phyloP scores from a whole-genome alignment of 345 rosid genomes.

The Pugionium dolabratum region DNA sequence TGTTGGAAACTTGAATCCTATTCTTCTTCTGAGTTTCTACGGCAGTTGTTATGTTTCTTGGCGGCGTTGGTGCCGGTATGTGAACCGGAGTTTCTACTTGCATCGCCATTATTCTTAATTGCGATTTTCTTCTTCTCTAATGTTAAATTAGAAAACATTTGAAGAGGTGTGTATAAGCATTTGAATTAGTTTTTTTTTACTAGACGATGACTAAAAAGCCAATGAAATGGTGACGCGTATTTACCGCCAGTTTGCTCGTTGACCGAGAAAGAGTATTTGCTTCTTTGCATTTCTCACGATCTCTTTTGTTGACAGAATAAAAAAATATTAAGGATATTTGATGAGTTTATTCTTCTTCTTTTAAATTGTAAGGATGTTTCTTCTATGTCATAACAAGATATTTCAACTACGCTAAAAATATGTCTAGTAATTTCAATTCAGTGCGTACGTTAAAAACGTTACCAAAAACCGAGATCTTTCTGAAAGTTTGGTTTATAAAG shows the following conservation, averaged over 20 bases:
- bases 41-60: background rate
- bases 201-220: background rate
- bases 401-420: too few relatives aligned
- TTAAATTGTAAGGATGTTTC: too few relatives aligned
- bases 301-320: background rate
- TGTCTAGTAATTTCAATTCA: too few relatives aligned
- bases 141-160: background rate
- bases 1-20: conserved; percentile 66
- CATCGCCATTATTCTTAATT: background rate
- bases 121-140: too few relatives aligned
- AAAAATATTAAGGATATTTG: too few relatives aligned
- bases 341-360: too few relatives aligned
- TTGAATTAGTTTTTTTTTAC: too few relatives aligned
- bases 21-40: conserved; percentile 56
- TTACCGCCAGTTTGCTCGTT: background rate
- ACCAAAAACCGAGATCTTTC: too few relatives aligned
- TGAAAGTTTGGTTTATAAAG: too few relatives aligned
- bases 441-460: too few relatives aligned
- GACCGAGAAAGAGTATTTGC: conserved; percentile 15
- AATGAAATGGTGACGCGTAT: conserved; percentile 17
- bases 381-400: too few relatives aligned
- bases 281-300: conserved; percentile 6
- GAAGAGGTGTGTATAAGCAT: background rate
- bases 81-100: background rate
- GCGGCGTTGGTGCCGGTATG: background rate